phyloP scores from a whole-genome alignment of 441 rosid genomes.

The Viola pubescens region DNA sequence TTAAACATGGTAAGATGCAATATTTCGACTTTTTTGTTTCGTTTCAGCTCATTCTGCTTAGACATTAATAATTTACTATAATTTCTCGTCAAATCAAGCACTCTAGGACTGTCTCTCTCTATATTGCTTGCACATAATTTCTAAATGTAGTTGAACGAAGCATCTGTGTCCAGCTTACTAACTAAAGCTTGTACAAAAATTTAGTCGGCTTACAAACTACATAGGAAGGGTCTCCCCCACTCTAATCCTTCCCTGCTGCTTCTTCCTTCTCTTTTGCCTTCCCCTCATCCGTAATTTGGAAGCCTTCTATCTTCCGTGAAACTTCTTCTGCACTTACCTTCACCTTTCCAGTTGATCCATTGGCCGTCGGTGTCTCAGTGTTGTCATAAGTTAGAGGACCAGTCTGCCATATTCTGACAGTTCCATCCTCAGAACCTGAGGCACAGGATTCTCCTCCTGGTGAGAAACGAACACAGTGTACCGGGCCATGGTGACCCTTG shows the following conservation, averaged over 20 bases:
- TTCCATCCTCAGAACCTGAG: slow-evolving; percentile 96
- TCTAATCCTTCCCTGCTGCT: slow-evolving; percentile 5
- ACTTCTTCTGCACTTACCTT: slow-evolving; percentile 65
- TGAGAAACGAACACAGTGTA: slow-evolving; percentile 81
- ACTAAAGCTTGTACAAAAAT: too few relatives aligned
- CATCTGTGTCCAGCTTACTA: too few relatives aligned
- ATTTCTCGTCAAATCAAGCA: too few relatives aligned
- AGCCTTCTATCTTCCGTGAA: slow-evolving; percentile 49
- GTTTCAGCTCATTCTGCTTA: too few relatives aligned
- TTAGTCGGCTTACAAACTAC: too few relatives aligned
- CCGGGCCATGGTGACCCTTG: slow-evolving; percentile 98
- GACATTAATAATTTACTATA: too few relatives aligned
- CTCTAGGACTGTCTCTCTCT: too few relatives aligned
- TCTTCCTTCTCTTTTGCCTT: slow-evolving; percentile 33
- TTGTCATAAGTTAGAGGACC: slow-evolving; percentile 47
- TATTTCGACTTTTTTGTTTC: too few relatives aligned
- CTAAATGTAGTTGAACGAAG: too few relatives aligned
- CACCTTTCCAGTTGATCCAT: slow-evolving; percentile 47
- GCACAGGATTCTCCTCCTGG: slow-evolving; percentile 95
- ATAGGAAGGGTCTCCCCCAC: too few relatives aligned
- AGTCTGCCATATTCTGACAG: slow-evolving; percentile 90
- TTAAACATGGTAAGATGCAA: neutral
- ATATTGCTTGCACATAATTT: too few relatives aligned
- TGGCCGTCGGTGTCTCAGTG: slow-evolving; percentile 27
- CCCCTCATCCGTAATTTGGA: slow-evolving; percentile 49